These are phyloP conservation scores for Pseudozyma hubeiensis DNA, from an alignment of 1,284 basidiomycete species.

Conservation along the genomic window DNA sequence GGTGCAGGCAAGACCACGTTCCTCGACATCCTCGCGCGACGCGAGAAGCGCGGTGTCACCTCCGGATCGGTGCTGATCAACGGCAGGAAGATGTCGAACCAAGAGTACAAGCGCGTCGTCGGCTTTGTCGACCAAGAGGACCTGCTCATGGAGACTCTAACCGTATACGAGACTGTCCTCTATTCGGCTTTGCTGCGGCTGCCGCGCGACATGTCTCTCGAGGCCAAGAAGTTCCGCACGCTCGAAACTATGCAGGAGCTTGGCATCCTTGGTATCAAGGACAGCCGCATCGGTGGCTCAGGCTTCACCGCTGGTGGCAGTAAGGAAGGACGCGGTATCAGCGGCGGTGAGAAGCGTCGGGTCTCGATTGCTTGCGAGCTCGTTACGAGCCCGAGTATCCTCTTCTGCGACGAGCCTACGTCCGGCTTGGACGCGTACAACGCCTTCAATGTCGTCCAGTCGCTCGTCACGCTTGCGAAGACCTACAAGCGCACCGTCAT, in stretches of 20 bases:
- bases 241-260: constrained; percentile 96
- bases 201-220: constrained; percentile 91
- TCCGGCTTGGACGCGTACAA: constrained; percentile 91
- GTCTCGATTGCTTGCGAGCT: constrained; percentile 94
- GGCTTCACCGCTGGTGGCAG: constrained; percentile 73
- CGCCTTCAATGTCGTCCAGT: constrained; percentile 91
- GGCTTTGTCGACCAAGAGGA: constrained; percentile 99
- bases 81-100: constrained; percentile 80
- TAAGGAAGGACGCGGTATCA: constrained; percentile 78
- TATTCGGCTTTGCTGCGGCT: constrained; percentile 90
- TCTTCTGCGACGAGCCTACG: constrained; percentile 97
- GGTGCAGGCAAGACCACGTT: constrained; percentile 97
- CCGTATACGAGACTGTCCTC: constrained; percentile 95
- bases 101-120: constrained; percentile 83
- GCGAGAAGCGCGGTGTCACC: constrained; percentile 83
- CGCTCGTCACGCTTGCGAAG: constrained; percentile 83
- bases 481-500: constrained; percentile 94
- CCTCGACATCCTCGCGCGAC: constrained; percentile 92
- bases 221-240: constrained; percentile 92
- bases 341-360: constrained; percentile 58
- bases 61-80: constrained; percentile 85
- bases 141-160: constrained; percentile 93
- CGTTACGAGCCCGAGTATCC: constrained; percentile 91
- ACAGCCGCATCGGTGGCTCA: constrained; percentile 85
- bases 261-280: constrained; percentile 90